Base-by-base conservation (phyloP, 768 basidiomycete genomes). In the Floccularia luteovirens region DNA sequence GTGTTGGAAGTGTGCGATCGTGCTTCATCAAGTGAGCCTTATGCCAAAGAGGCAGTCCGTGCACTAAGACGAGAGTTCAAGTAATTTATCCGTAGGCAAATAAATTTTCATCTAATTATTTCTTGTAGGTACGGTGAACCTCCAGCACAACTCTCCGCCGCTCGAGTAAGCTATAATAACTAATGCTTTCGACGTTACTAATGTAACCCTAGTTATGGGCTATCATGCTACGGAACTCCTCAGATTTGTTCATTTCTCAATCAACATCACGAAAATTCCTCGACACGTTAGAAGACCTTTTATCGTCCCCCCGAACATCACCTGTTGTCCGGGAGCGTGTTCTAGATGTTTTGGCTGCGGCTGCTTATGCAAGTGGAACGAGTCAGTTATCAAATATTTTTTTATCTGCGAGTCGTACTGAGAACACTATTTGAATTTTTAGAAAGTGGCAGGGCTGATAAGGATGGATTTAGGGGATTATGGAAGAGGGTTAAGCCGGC, bases 61-160 rank as follows among this genome's bases (percentile, higher is more conserved):
- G 87, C 90, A 1, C 66, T 93, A 31, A 65, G 90, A 36, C 74
- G 81, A 31, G 90, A 90, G 57, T 89, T 96, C 72, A 91, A 91
- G 79, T 86, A 50, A 21, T 53, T 52, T 2, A n/a, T 31, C 39
- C 16, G 11, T 17, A 17, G 12, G 10, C 38, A n/a, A 23, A 14
- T 23, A 11, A 13, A 23, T 32, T 36, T 32, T 23, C 40, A 22
- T 38, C 28, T 51, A 41, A 43, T 34, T 6, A 10, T 28, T 30
- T 35, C 42, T 41, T 28, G 2, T 45, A 85, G 82, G 54, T 82
- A 81, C 51, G 87, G 82, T 3, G 82, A 85, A 54, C 82, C 86
- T 2, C 56, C 79, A 24, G 77, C 79, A 3, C 85, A 87, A 56
- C 61, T 90, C 5, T 79, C 84, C 19, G 86, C 86, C 16, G 85